Conservation (phyloP, 495 filamentous ascomycete genomes). For the Amniculicola lignicola region DNA sequence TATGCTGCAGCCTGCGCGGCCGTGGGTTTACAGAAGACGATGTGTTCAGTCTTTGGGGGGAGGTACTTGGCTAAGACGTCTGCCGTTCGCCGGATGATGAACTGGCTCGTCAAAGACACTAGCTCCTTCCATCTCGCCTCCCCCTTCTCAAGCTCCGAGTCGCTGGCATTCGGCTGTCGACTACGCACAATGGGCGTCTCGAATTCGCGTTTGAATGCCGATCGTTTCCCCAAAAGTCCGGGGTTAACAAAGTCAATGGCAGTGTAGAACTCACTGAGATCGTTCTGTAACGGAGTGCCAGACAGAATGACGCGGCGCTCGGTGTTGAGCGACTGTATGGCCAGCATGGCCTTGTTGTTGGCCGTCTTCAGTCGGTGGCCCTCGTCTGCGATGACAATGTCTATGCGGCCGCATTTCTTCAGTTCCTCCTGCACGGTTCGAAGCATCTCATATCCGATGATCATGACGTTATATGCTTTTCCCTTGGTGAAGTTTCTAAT, state of each 20-base stretch:
- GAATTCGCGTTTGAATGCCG: conserved; percentile 69
- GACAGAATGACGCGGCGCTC: conserved; percentile 66
- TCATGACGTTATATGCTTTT: conserved; percentile 73
- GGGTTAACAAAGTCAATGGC: conserved; percentile 82
- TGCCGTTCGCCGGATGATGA: conserved; percentile 75
- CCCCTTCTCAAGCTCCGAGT: conserved; percentile 70
- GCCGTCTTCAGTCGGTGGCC: conserved; percentile 78
- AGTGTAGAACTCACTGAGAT: conserved; percentile 73
- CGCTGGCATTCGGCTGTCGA: conserved; percentile 65
- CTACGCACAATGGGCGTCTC: conserved; percentile 70
- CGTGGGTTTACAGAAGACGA: conserved; percentile 73
- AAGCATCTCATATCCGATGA: conserved; percentile 79
- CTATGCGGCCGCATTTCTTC: conserved; percentile 60
- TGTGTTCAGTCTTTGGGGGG: conserved; percentile 74
- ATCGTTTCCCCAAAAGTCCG: conserved; percentile 63
- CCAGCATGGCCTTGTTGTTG: conserved; percentile 74
- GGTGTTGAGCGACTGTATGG: conserved; percentile 70
- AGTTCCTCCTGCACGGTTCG: conserved; percentile 66
- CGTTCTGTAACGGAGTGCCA: conserved; percentile 78
- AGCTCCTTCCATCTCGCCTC: conserved; percentile 67
- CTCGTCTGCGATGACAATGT: conserved; percentile 80
- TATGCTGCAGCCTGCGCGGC: conserved; percentile 66
- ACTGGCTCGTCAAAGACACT: conserved; percentile 61
- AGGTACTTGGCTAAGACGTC: conserved; percentile 71
- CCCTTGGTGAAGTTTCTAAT: conserved; percentile 74